Base-by-base conservation (phyloP, 768 basidiomycete genomes). In the Favolaschia claudopus region DNA sequence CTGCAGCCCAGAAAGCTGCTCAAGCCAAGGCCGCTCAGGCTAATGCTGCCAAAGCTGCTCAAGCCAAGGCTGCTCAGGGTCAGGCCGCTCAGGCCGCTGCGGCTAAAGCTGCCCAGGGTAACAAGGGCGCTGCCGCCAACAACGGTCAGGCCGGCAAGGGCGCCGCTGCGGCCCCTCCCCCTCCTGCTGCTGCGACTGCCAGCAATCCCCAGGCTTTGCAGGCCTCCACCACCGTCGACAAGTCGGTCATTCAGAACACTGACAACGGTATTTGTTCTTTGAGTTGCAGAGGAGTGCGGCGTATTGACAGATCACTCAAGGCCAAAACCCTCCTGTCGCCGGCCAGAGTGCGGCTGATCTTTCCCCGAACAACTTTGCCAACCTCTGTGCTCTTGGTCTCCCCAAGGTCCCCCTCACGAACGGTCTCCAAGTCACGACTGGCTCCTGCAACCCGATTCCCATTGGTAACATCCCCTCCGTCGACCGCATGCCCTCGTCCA, bases 351-450 rank as follows among this genome's bases (percentile, higher is more conserved):
- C 82, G 4, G 85, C 83, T 6, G 70, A 81, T 49, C 83, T 83
- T 1, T 83, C 82, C 14, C 76, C 71, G 19, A 86, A 89, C 75
- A 88, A 88, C 75, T 89, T 85, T 67, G 82, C 84, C 75, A 83
- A 85, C 75, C 81, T 79, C 68, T 87, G 84, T 66, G 29, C 49
- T 1, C 65, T 77, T 28, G 79, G 76, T 12, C 71, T 72, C 9
- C 72, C 77, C 44, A 72, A 80, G 50, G 70, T 79, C 40, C 81
- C 82, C 14, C 74, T 87, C 67, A 86, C 85, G 38, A 76, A 87
- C 69, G 86, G 85, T 29, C 70, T 78, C 58, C 85, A 82, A 65
- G 76, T 83, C 62, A 67, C 70, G n/a, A 74, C 74, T 31, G 84
- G 82, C 31, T 87, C 85, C 42, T 83, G 86, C 73, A 89, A 88